These are phyloP conservation scores for Trypanosoma conorhini DNA, from an alignment of 208 protist genomes.

Conservation along the genomic window DNA sequence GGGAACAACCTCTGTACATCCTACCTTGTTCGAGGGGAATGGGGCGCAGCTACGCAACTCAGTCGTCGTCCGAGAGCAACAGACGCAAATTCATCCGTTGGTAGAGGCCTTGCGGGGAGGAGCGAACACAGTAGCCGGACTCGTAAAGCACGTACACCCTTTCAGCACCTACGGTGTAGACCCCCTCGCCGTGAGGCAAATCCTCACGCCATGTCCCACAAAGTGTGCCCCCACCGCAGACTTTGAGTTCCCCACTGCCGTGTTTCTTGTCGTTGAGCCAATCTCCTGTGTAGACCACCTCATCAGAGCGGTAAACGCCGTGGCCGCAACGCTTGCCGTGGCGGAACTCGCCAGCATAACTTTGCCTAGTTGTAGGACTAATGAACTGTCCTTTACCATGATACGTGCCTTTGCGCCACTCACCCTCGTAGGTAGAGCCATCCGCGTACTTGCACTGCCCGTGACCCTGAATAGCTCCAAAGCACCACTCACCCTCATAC, in stretches of 20 bases:
- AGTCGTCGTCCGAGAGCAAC: conserved; percentile 18
- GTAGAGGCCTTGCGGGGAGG: conserved; percentile 8
- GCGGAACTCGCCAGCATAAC: conserved; percentile 67
- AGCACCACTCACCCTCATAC: conserved; percentile 80
- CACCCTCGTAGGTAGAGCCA: conserved; percentile 68
- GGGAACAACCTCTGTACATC: background rate
- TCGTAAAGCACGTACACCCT: conserved; percentile 19
- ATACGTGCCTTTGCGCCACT: conserved; percentile 60
- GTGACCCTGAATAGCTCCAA: conserved; percentile 56
- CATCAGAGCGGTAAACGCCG: conserved; percentile 52
- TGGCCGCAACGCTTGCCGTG: conserved; percentile 66
- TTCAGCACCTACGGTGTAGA: conserved; percentile 15
- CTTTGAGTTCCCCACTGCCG: conserved; percentile 61
- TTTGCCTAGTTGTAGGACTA: conserved; percentile 19
- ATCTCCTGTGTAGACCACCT: conserved; percentile 68
- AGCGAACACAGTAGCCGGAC: conserved; percentile 13
- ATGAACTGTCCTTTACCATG: conserved; percentile 65
- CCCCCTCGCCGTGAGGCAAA: conserved; percentile 55
- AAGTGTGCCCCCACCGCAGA: conserved; percentile 43
- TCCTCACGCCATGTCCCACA: conserved; percentile 56
- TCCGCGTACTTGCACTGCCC: conserved; percentile 72
- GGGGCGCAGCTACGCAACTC: background rate
- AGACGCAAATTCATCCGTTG: conserved; percentile 25
- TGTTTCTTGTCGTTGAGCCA: conserved; percentile 75
- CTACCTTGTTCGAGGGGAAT: background rate